A percentile compares a stretch with the other conserved stretches of the same genome.
phyloP scores from a whole-genome alignment of 1,139 yeast genomes.

The Saccharomyces pastorianus region DNA sequence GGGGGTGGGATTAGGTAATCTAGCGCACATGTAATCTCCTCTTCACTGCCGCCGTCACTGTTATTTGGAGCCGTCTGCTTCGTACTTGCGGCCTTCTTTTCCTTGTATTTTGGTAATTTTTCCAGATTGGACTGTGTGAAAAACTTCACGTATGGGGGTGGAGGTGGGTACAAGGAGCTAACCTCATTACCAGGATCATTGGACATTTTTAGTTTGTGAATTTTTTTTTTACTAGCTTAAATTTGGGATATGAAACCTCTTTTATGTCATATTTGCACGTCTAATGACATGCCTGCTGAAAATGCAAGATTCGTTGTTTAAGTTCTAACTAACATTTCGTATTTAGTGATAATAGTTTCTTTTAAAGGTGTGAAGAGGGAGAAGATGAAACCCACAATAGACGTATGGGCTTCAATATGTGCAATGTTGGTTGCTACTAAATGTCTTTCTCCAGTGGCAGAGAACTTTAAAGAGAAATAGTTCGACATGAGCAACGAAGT shows the following conservation, averaged over 20 bases:
- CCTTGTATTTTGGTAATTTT: slow-evolving; percentile 32
- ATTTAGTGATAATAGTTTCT: neutral
- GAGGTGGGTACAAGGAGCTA: slow-evolving; percentile 76
- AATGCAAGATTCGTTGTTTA: neutral
- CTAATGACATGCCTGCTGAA: neutral
- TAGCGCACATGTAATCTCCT: slow-evolving; percentile 30
- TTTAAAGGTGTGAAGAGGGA: neutral
- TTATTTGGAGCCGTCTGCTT: neutral
- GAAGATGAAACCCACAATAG: neutral
- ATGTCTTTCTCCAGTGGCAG: neutral
- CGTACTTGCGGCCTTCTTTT: slow-evolving; percentile 3
- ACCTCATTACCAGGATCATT: slow-evolving; percentile 28
- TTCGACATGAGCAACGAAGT: slow-evolving; percentile 6
- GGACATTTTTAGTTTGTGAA: neutral
- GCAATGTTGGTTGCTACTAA: neutral
- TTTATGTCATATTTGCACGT: neutral
- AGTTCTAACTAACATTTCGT: neutral
- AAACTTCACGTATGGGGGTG: slow-evolving; percentile 65
- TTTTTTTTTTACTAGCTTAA: neutral
- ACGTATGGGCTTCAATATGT: neutral
- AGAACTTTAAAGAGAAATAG: neutral
- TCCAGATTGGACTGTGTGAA: slow-evolving; percentile 56
- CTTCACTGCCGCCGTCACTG: slow-evolving; percentile 7
- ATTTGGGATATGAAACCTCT: neutral
- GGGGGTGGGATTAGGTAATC: slow-evolving; percentile 57